Evolutionary conservation across 139 green algal species (phyloP).

Genomic region (Chlamydomonas eustigma): DNA sequence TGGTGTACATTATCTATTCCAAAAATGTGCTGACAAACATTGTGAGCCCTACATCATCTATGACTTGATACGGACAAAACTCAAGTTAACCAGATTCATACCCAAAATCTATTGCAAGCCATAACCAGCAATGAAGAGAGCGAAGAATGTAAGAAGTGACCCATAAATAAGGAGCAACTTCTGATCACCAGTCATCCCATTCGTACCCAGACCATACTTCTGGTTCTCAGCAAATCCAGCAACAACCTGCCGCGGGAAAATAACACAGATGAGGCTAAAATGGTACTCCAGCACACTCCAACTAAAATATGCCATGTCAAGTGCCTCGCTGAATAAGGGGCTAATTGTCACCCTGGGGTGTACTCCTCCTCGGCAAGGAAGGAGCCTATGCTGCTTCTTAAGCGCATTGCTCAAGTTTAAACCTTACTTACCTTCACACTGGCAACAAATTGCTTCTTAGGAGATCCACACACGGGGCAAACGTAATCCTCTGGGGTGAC

Average conservation of each 20-base stretch:
- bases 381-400: no score
- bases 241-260: slow-evolving; percentile 58
- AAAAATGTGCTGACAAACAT: background rate
- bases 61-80: background rate
- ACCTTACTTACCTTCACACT: slow-evolving; percentile 51
- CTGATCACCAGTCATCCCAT: slow-evolving; percentile 83
- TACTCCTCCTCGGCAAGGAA: no score
- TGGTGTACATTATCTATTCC: background rate
- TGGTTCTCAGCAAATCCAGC: slow-evolving; percentile 95
- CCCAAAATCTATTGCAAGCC: slow-evolving; percentile 65
- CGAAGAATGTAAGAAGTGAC: slow-evolving; percentile 72
- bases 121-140: slow-evolving; percentile 87
- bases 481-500: slow-evolving; percentile 84
- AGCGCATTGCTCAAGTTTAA: no score
- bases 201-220: slow-evolving; percentile 86
- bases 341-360: no score
- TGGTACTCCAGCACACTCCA: no score
- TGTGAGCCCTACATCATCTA: background rate
- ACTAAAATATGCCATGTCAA: no score
- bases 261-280: no score
- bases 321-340: no score
- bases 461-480: slow-evolving; percentile 84
- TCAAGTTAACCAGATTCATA: background rate
- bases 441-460: slow-evolving; percentile 70
- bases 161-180: slow-evolving; percentile 94